Evolutionary conservation across 164 flowering plant species (phyloP), one percentile per base, ranked within the genome.

Genomic region (Dillenia suffruticosa): DNA sequence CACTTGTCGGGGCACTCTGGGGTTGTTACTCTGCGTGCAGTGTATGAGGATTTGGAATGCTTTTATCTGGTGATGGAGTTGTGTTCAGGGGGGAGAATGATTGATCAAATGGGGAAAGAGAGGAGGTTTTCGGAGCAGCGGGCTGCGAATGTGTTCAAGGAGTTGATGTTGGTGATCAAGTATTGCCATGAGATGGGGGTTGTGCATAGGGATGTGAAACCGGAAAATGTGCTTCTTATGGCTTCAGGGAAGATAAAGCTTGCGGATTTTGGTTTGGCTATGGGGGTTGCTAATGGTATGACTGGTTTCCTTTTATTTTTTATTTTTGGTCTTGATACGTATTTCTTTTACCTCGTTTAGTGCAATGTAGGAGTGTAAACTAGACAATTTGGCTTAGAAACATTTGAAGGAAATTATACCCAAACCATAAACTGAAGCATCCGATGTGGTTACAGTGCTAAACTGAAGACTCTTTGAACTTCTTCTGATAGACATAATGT

Each of bases 171-270:
- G 62, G 92, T 85, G 11, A 77, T 94, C 32, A 85, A 85, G 78
- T 94, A 94, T 73, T 94, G 98, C 65, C 98, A 94, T 74, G 96
- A 94, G n/a, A 94, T 94, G 98, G 98, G 97, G 17, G 97, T 89
- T 54, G 97, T 94, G 10, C 98, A 94, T 59, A 77, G 96, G 68
- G 98, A 94, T 63, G 80, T 94, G 50, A 94, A 94, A 83, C 98
- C 97, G 9, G 96, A 94, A 73, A 91, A 94, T 65, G 84, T 94
- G 63, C 90, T 94, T 63, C 86, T 94, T 16, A 79, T 95, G 1
- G n/a, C 77, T 40, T 71, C 91, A 3, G 96, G 97, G 32, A 81
- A 84, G 74, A 66, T 91, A 65, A 90, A 94, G 75, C 88, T 94
- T 70, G 98, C 98, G 1, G 97, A 94, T 75, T 94, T 91, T 77